These are phyloP conservation scores for Aplosporella prunicola DNA, from an alignment of 2,329 filamentous ascomycete genomes.

Conservation along the genomic window DNA sequence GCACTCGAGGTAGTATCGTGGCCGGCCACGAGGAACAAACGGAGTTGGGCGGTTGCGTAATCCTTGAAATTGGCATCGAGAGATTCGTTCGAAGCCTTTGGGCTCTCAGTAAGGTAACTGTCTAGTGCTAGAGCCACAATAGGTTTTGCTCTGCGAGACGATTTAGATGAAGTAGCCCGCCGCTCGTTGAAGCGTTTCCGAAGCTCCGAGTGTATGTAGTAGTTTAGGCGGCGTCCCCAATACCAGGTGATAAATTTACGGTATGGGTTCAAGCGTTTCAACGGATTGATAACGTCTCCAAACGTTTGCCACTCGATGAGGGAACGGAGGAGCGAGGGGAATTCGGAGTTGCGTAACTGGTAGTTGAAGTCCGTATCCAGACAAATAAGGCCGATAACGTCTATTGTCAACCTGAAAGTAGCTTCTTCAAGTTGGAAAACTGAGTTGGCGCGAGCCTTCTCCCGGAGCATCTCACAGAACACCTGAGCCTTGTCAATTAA, in stretches of 20 bases:
- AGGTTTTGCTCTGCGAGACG: neutral
- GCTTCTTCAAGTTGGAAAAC: slow-evolving; percentile 20
- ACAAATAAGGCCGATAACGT: slow-evolving; percentile 19
- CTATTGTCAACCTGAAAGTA: slow-evolving; percentile 18
- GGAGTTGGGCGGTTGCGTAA: slow-evolving; percentile 16
- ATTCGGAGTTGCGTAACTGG: neutral
- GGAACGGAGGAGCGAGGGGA: neutral
- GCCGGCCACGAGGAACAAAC: slow-evolving; percentile 35
- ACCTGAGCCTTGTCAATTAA: slow-evolving; percentile 26
- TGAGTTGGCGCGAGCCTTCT: slow-evolving; percentile 16
- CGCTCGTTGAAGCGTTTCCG: slow-evolving; percentile 13
- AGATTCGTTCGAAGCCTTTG: slow-evolving; percentile 13
- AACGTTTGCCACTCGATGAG: neutral
- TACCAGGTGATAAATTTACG: slow-evolving; percentile 21
- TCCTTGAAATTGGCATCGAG: slow-evolving; percentile 16
- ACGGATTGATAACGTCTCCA: neutral
- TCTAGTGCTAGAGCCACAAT: slow-evolving; percentile 8
- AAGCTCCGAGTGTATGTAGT: slow-evolving; percentile 14
- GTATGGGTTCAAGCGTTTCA: slow-evolving; percentile 18
- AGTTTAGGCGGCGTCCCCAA: slow-evolving; percentile 21
- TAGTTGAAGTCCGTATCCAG: slow-evolving; percentile 4
- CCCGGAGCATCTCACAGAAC: slow-evolving; percentile 20
- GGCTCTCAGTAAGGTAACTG: slow-evolving; percentile 18
- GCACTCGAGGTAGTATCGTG: slow-evolving; percentile 30
- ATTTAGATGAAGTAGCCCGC: neutral